Evolutionary conservation across 2,329 filamentous ascomycete genomes (phyloP).

Genomic region (Sclerotiophoma versabilis): DNA sequence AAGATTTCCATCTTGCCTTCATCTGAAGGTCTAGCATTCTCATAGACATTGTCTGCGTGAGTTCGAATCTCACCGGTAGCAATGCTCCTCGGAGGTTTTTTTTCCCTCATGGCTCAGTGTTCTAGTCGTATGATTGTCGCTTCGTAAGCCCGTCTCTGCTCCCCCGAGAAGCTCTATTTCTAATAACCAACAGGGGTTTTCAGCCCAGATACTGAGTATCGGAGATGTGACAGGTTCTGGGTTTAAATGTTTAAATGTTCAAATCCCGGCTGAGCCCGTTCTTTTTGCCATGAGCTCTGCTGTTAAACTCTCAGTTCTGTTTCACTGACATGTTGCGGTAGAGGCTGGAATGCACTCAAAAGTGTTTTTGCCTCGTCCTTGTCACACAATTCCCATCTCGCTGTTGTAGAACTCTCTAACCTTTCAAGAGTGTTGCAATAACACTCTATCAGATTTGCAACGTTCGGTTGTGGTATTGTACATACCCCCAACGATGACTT

Average conservation of each 20-base stretch:
- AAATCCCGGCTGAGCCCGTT: conserved; percentile 17
- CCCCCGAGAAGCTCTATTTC: neutral
- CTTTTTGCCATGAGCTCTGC: conserved; percentile 1
- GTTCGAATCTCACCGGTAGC: conserved; percentile 12
- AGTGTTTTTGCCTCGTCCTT: too few relatives aligned
- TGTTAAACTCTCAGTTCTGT: too few relatives aligned
- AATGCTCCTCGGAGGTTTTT: neutral
- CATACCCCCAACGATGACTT: too few relatives aligned
- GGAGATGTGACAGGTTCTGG: conserved; percentile 17
- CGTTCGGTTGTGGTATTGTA: too few relatives aligned
- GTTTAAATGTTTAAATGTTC: conserved; percentile 23
- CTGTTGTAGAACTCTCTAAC: too few relatives aligned
- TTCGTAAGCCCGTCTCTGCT: neutral
- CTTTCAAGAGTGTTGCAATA: too few relatives aligned
- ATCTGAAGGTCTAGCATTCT: neutral
- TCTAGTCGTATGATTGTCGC: conserved; percentile 19
- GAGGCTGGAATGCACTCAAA: too few relatives aligned
- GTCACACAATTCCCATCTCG: too few relatives aligned
- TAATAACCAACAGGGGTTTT: neutral
- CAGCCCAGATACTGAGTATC: conserved; percentile 4
- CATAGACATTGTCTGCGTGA: neutral
- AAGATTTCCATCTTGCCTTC: conserved; percentile 3
- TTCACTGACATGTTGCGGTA: too few relatives aligned
- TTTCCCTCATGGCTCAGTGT: conserved; percentile 15
- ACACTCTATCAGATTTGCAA: too few relatives aligned